These are phyloP conservation scores for Pythium vanterpoolii DNA, from an alignment of 352 stramenopile species.

Conservation along the genomic window DNA sequence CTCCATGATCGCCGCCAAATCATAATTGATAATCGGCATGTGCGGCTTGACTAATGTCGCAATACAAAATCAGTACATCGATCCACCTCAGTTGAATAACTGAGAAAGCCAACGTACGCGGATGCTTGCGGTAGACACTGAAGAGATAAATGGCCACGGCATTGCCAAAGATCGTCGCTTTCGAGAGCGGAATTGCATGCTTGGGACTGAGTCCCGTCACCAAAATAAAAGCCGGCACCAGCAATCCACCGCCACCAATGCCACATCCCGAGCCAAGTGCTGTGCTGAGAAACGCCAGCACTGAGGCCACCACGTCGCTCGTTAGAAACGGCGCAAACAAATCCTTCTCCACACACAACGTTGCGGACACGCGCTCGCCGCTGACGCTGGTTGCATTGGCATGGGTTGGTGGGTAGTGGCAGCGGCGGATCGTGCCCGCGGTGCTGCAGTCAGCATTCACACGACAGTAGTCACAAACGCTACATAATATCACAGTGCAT, in stretches of 20 bases:
- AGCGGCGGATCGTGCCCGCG: constrained; percentile 54
- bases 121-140: constrained; percentile 93
- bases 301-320: constrained; percentile 59
- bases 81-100: no score
- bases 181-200: constrained; percentile 95
- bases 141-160: constrained; percentile 93
- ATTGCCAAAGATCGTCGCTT: constrained; percentile 97
- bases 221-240: constrained; percentile 97
- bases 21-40: constrained; percentile 96
- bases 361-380: constrained; percentile 30
- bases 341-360: constrained; percentile 81
- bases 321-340: constrained; percentile 72
- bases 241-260: constrained; percentile 92
- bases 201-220: constrained; percentile 91
- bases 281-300: constrained; percentile 81
- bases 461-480: constrained; percentile 69
- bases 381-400: constrained; percentile 26
- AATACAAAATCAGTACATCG: neutral
- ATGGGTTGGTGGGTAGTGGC: constrained; percentile 29
- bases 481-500: constrained; percentile 16
- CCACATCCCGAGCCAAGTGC: constrained; percentile 90
- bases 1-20: constrained; percentile 98
- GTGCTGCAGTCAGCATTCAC: constrained; percentile 50
- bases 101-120: constrained; percentile 39
- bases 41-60: constrained; percentile 80